A percentile compares a stretch with the other conserved stretches of the same genome.
Evolutionary conservation across 129 eudicot genomes (phyloP).

Genomic region (Flaveria linearis): DNA sequence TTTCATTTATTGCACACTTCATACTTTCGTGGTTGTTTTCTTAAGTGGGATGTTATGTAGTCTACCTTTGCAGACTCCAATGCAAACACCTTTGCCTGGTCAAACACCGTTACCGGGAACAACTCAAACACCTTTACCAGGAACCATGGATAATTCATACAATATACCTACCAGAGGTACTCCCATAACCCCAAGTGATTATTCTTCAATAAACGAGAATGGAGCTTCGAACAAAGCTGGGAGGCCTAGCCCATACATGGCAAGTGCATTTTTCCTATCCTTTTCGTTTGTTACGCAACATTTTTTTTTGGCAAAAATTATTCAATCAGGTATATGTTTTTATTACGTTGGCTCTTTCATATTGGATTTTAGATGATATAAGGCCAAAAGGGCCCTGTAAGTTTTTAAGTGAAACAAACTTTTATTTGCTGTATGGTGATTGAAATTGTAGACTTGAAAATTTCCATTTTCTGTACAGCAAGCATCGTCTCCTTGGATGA

Average conservation of each 20-base stretch:
- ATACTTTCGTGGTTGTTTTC: constrained; percentile 7
- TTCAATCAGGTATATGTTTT: neutral
- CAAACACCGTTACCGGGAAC: constrained; percentile 84
- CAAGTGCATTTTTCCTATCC: constrained; percentile 25
- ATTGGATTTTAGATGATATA: neutral
- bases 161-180: constrained; percentile 79
- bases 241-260: constrained; percentile 81
- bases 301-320: neutral
- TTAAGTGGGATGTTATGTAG: constrained; percentile 27
- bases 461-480: constrained; percentile 48
- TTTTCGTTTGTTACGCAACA: neutral
- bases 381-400: neutral
- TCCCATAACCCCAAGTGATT: constrained; percentile 67
- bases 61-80: constrained; percentile 59
- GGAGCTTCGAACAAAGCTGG: constrained; percentile 46
- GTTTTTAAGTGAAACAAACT: neutral
- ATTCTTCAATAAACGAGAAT: constrained; percentile 48
- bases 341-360: neutral
- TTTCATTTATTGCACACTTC: constrained; percentile 1
- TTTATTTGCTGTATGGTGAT: neutral
- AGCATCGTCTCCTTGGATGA: constrained; percentile 83
- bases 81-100: constrained; percentile 72
- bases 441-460: neutral
- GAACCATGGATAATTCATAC: constrained; percentile 62
- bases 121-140: constrained; percentile 56